phyloP scores from a whole-genome alignment of 345 rosid species.

The Gossypium rotundifolium region DNA sequence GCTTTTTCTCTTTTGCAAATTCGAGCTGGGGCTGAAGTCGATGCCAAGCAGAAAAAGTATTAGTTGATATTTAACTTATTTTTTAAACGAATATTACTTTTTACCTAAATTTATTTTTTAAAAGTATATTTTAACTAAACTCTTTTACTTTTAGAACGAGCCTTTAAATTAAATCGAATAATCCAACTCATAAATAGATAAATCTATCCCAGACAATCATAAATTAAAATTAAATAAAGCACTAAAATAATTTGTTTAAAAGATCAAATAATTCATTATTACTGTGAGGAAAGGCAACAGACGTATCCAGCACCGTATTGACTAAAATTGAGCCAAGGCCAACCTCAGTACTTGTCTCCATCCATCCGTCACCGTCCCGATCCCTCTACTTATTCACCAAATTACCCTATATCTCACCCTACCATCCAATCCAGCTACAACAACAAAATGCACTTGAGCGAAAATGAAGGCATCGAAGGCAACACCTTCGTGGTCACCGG shows the following conservation, averaged over 20 bases:
- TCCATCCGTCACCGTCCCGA: background rate
- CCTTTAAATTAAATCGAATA: rapidly evolving
- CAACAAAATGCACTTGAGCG: conserved; percentile 72
- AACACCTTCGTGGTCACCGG: conserved; percentile 74
- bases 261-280: no score
- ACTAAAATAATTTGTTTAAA: no score
- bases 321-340: background rate
- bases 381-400: no score
- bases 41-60: no score
- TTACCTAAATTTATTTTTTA: rapidly evolving
- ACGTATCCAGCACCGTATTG: background rate
- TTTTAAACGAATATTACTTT: rapidly evolving
- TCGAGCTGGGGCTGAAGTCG: rapidly evolving
- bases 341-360: background rate
- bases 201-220: no score
- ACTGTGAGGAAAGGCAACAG: background rate
- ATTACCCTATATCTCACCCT: background rate
- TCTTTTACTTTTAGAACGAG: rapidly evolving
- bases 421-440: background rate
- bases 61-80: no score
- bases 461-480: conserved; percentile 85
- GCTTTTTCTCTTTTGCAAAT: no score
- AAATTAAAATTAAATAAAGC: no score
- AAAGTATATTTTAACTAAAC: rapidly evolving
- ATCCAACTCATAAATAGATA: no score